phyloP scores from a whole-genome alignment of 2,329 filamentous ascomycete species.

The Colletotrichum tropicale region DNA sequence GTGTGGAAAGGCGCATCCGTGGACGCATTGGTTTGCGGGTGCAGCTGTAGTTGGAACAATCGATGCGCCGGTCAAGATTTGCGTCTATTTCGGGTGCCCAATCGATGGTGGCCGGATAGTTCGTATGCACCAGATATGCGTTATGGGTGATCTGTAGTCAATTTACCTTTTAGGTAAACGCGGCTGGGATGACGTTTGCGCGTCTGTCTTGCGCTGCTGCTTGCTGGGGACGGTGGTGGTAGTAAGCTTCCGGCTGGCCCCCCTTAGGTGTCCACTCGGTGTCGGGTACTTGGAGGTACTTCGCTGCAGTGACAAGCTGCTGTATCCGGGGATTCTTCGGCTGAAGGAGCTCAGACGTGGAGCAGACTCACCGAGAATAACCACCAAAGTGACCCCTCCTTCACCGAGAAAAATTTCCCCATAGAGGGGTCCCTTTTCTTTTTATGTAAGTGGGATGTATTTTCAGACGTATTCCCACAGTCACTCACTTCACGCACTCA shows the following conservation, averaged over 20 bases:
- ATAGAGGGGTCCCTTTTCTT: neutral
- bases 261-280: slow-evolving; percentile 6
- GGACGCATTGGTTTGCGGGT: slow-evolving; percentile 15
- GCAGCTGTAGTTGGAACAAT: neutral
- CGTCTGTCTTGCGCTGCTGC: neutral
- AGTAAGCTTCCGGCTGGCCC: neutral
- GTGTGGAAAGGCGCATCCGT: slow-evolving; percentile 4
- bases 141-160: neutral
- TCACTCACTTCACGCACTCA: neutral
- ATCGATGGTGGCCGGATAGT: neutral
- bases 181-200: slow-evolving; percentile 22
- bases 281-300: neutral
- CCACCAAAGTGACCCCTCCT: neutral
- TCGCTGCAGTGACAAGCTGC: neutral
- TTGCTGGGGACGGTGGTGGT: neutral
- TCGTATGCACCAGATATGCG: neutral
- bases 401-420: slow-evolving; percentile 23
- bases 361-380: neutral
- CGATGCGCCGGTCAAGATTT: neutral
- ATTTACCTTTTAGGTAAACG: neutral
- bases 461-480: neutral
- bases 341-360: neutral
- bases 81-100: neutral
- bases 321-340: slow-evolving; percentile 7
- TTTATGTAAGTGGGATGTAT: slow-evolving; percentile 19